Conservation (phyloP, 371 early-diverging fungal genomes). For the Apophysomyces sp. region DNA sequence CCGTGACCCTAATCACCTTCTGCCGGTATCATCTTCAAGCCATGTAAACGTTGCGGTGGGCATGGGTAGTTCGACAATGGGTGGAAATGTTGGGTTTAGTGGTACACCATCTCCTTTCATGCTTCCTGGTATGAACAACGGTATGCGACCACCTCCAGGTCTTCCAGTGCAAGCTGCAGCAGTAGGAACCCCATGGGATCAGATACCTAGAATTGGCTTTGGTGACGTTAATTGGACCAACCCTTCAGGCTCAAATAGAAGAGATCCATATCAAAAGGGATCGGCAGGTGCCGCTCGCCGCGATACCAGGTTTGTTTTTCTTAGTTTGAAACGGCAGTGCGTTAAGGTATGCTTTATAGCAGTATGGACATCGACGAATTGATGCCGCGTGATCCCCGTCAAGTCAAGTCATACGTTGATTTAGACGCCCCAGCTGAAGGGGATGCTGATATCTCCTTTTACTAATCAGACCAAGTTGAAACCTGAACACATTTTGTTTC, state of each 20-base stretch:
- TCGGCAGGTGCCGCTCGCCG: constrained; percentile 9
- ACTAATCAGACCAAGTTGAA: constrained; percentile 11
- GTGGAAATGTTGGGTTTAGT: constrained; percentile 20
- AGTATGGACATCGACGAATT: constrained; percentile 31
- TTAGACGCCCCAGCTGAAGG: constrained; percentile 88
- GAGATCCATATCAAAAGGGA: constrained; percentile 13
- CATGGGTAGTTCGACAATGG: constrained; percentile 7
- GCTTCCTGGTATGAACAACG: constrained; percentile 14
- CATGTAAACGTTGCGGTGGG: neutral
- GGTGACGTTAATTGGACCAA: constrained; percentile 20
- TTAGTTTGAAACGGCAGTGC: neutral
- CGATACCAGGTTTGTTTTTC: constrained; percentile 2
- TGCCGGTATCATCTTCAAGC: constrained; percentile 30
- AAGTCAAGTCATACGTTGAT: constrained; percentile 86
- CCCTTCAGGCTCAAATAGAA: neutral
- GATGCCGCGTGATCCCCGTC: constrained; percentile 62
- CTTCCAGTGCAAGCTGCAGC: constrained; percentile 28
- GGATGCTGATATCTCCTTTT: constrained; percentile 63
- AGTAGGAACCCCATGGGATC: constrained; percentile 63
- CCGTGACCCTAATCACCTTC: constrained; percentile 72
- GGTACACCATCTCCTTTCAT: constrained; percentile 27
- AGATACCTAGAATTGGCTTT: constrained; percentile 70
- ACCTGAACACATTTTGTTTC: neutral
- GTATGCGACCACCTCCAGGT: constrained; percentile 18
- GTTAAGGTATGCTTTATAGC: neutral